These are phyloP conservation scores for Malus sieversii DNA, from an alignment of 306 rosid genomes.

Conservation along the genomic window DNA sequence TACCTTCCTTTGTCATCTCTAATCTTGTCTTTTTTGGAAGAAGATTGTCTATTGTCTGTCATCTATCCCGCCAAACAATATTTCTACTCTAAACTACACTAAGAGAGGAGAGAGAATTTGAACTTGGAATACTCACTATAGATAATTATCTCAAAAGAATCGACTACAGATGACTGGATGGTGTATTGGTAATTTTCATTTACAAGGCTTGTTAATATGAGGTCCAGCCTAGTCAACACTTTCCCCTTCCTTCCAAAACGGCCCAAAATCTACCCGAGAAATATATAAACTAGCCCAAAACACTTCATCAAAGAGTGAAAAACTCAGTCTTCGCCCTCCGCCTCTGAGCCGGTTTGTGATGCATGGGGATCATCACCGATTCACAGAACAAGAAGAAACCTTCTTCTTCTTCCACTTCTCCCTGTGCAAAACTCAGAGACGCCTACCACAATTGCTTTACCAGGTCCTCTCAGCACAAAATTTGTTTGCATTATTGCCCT, in stretches of 20 bases:
- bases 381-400: slow-evolving; percentile 30
- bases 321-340: not conserved
- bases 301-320: not conserved
- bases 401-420: slow-evolving; percentile 53
- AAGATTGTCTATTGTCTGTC: too few species aligned
- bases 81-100: too few species aligned
- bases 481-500: not conserved
- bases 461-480: slow-evolving; percentile 29
- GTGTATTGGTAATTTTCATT: too few species aligned
- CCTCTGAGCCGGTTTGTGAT: not conserved
- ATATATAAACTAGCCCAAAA: not conserved
- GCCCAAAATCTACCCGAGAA: not conserved
- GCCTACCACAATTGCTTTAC: slow-evolving; percentile 89
- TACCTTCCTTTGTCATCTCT: too few species aligned
- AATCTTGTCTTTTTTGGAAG: too few species aligned
- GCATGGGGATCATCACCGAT: slow-evolving; percentile 16
- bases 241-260: not conserved
- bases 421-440: slow-evolving; percentile 60
- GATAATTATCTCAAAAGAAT: too few species aligned
- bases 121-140: rapidly evolving
- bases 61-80: too few species aligned
- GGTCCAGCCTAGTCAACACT: not conserved
- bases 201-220: too few species aligned
- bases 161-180: too few species aligned
- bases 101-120: too few species aligned